Percentiles rank a stretch among this genome's conserved stretches.
Conservation (phyloP, 2,329 filamentous ascomycete genomes). For the Coniochaeta sp. region DNA sequence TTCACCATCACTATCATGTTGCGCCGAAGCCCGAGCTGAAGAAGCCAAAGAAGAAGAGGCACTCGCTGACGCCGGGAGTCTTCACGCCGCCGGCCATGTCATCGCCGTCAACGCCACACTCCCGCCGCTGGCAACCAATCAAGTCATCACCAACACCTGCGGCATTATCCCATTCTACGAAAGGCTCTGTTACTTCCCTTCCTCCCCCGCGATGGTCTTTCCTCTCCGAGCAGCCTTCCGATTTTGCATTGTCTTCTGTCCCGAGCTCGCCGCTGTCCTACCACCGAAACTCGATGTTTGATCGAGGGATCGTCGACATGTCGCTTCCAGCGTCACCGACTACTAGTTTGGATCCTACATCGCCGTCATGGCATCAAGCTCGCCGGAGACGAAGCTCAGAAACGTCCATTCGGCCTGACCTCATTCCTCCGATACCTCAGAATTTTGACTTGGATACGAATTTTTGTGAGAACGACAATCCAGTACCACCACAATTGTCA, state of each 20-base stretch:
- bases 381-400: conserved; percentile 52
- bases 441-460: neutral
- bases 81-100: conserved; percentile 46
- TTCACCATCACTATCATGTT: conserved; percentile 90
- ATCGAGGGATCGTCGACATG: conserved; percentile 59
- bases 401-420: neutral
- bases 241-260: conserved; percentile 63
- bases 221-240: conserved; percentile 53
- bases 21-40: conserved; percentile 53
- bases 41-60: conserved; percentile 66
- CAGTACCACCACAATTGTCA: conserved; percentile 15
- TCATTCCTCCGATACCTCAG: neutral
- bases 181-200: conserved; percentile 41
- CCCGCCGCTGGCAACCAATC: conserved; percentile 28
- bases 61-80: conserved; percentile 51
- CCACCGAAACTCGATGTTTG: conserved; percentile 70
- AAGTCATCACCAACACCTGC: conserved; percentile 30
- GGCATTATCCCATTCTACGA: conserved; percentile 32
- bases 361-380: conserved; percentile 44
- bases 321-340: conserved; percentile 77
- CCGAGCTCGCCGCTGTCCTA: conserved; percentile 77
- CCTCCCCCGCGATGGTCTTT: conserved; percentile 56
- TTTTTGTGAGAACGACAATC: conserved; percentile 30
- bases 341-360: conserved; percentile 64
- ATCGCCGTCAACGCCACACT: conserved; percentile 32